Base-by-base conservation (phyloP, 2,329 filamentous ascomycete species). In the Paecilomyces variotii region DNA sequence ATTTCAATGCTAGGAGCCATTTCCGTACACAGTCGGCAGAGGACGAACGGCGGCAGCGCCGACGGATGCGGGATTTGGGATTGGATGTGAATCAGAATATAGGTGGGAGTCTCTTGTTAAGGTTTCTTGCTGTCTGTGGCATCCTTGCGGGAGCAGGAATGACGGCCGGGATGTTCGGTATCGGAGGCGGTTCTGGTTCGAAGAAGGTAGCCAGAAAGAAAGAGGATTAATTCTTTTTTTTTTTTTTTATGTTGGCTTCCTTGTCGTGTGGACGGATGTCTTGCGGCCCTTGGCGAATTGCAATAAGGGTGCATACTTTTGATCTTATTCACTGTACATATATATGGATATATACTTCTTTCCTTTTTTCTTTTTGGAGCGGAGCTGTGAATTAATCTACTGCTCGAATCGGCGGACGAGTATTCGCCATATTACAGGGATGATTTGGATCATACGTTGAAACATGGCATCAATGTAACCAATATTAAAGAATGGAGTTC, bases 1-100 rank as follows among this genome's bases (percentile, higher is more conserved):
- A 96, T 76, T 99, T 96, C 65, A 87, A 97, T 75, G 82, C 83
- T 49, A 79, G 76, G 50, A 80, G 82, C 9, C 92, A 96, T 74
- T 84, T 86, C 66, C 80, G 84, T 61, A 95, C 90, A 60, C 90
- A 96, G 63, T 79, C 82, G 55, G 78, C 81, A 34, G 80, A 88
- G 65, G 83, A 89, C 63, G 72, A 76, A 70, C 69, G 82, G 66
- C 70, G 79, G 66, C 69, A 79, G 66, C 71, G 76, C 24, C 72
- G 81, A 68, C 70, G 67, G 58, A 70, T 64, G 25, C 66, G 67
- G 25, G 65, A 74, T 70, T 66, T 74, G 72, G 32, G 80, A 72
- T 55, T 56, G 9, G 61, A 62, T 45, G 60, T 66, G 14, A 62
- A 65, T 57, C 63, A 67, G 54, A 60, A 63, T 55, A 59, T 67